Evolutionary conservation across 2,329 filamentous ascomycete species (phyloP), one percentile per base, ranked within the genome.

Genomic region (Ophioceras dolichostomum): DNA sequence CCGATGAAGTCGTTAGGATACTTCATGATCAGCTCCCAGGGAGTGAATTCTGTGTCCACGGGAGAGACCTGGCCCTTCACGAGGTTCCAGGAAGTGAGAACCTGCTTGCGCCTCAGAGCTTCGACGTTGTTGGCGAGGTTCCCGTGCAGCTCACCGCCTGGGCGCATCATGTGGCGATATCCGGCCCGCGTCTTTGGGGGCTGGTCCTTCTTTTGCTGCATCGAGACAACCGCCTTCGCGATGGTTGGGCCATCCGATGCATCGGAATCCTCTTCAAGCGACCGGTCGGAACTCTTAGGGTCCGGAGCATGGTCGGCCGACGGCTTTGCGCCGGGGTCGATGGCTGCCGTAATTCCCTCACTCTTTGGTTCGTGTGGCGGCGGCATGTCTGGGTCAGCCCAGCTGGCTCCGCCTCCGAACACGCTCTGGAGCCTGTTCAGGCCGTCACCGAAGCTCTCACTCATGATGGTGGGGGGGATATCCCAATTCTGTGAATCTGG

Each of bases 1-100:
- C 69, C 67, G 31, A 79, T 69, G 51, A 70, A 83, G 38, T 58
- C 64, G 43, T 70, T 65, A 1, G 75, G 73, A 47, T 79, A 86
- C 16, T 62, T 64, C 19, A 60, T 54, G 18, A 84, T 56, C 0
- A 73, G 57, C 18, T 60, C 59, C 63, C 69, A 75, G 0, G 71
- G 60, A 28, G 62, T 64, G 44, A 78, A 49, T n/a, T n/a, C n/a
- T n/a, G n/a, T n/a, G n/a, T n/a, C 43, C 17, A 49, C 41, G 2
- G 39, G 19, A 14, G 52, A 42, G 9, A 45, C 10, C 5, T 59
- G 49, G 9, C 59, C 55, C 17, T 45, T 27, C 10, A 36, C 27
- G 24, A 59, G 40, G 3, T 41, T 41, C 12, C 47, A 43, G 31
- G 45, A 39, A n/a, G 22, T 21, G 42, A 42, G 47, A 10, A 19